phyloP scores from a whole-genome alignment of 106 monocot species.

The Alisma plantagoaquatica region DNA sequence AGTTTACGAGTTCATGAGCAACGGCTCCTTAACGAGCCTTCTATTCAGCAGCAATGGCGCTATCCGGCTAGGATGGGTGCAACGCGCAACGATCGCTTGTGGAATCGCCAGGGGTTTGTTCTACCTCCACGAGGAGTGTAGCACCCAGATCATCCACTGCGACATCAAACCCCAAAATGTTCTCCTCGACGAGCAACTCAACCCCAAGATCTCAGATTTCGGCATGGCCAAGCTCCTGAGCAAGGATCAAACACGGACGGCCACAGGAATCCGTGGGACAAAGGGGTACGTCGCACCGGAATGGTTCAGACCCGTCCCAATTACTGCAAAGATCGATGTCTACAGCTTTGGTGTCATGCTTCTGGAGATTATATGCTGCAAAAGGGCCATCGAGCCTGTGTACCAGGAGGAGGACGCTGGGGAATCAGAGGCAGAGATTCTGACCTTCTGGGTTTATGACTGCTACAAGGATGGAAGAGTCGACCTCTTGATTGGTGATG shows the following conservation, averaged over 20 bases:
- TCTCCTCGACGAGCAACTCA: neutral
- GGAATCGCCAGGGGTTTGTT: slow-evolving; percentile 20
- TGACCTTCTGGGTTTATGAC: slow-evolving; percentile 6
- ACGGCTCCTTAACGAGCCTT: slow-evolving; percentile 17
- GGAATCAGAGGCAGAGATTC: neutral
- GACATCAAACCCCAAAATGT: slow-evolving; percentile 15
- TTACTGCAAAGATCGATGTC: slow-evolving; percentile 38
- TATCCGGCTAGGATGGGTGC: slow-evolving; percentile 10
- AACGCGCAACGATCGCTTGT: slow-evolving; percentile 7
- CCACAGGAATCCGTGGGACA: slow-evolving; percentile 27
- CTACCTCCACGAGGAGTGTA: slow-evolving; percentile 18
- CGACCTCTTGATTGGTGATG: slow-evolving; percentile 7
- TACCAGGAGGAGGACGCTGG: neutral
- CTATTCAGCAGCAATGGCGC: neutral
- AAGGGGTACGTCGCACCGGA: slow-evolving; percentile 30
- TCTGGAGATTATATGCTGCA: slow-evolving; percentile 23
- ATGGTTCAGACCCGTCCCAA: slow-evolving; percentile 26
- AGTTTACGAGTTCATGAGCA: slow-evolving; percentile 31
- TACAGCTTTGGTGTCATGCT: slow-evolving; percentile 25
- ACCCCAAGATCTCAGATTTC: slow-evolving; percentile 19
- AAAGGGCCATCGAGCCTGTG: slow-evolving; percentile 2
- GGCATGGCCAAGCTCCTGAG: slow-evolving; percentile 24
- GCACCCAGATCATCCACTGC: slow-evolving; percentile 7
- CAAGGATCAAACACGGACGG: neutral
- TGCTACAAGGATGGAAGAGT: slow-evolving; percentile 1